Conservation (phyloP, 1,284 basidiomycete genomes). For the Pholiota adiposa region DNA sequence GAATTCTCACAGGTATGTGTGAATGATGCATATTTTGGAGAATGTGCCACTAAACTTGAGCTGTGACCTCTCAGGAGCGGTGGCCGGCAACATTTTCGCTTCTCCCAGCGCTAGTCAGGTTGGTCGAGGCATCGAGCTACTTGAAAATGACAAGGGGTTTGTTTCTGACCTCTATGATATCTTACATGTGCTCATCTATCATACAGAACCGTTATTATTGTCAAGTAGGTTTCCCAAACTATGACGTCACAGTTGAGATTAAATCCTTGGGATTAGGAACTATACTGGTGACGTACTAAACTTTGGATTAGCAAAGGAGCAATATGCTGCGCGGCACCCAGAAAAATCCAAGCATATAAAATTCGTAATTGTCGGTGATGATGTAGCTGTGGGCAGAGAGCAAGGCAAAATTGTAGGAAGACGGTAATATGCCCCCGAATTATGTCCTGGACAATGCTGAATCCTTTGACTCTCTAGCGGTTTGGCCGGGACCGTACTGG, state of each 20-base stretch:
- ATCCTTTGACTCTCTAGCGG: constrained; percentile 51
- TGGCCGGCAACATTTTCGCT: constrained; percentile 88
- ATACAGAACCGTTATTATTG: constrained; percentile 76
- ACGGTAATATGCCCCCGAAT: constrained; percentile 45
- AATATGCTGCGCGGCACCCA: constrained; percentile 74
- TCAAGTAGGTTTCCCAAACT: constrained; percentile 61
- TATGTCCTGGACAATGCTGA: neutral
- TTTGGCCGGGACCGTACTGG: constrained; percentile 86
- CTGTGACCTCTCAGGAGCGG: constrained; percentile 58
- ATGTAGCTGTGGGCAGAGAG: constrained; percentile 83
- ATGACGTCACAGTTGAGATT: constrained; percentile 11
- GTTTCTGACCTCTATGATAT: constrained; percentile 18
- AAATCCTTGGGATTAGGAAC: constrained; percentile 50
- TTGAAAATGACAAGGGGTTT: constrained; percentile 78
- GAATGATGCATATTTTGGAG: neutral
- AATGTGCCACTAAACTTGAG: constrained; percentile 4
- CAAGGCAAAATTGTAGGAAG: constrained; percentile 85
- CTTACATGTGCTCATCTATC: neutral
- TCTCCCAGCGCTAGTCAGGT: constrained; percentile 89
- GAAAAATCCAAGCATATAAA: constrained; percentile 70
- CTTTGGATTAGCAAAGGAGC: constrained; percentile 92
- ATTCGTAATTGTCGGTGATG: constrained; percentile 90
- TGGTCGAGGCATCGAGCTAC: constrained; percentile 76
- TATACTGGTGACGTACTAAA: constrained; percentile 92
- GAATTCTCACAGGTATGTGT: constrained; percentile 72